A percentile compares a stretch with the other conserved stretches of the same genome.
Evolutionary conservation across 352 stramenopile species (phyloP).

Genomic region (Phytophthora vignae): DNA sequence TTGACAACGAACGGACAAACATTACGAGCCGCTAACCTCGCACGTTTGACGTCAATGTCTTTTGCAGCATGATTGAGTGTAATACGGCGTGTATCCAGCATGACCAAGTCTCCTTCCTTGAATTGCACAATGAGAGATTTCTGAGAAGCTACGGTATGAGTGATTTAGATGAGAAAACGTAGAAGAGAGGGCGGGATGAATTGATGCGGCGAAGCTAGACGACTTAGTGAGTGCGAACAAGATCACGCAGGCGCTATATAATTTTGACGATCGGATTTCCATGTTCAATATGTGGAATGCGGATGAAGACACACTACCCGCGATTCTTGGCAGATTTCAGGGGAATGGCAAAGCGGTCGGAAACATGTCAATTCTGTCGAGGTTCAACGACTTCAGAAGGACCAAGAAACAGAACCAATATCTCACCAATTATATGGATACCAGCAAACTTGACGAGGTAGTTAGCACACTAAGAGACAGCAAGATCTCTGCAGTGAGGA

Average conservation of each 20-base stretch:
- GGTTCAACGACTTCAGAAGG: slow-evolving; percentile 13
- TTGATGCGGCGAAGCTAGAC: slow-evolving; percentile 4
- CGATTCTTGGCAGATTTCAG: neutral
- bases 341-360: neutral
- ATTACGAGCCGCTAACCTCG: too few relatives aligned
- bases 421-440: slow-evolving; percentile 1
- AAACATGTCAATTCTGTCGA: slow-evolving; percentile 7
- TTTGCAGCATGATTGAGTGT: too few relatives aligned
- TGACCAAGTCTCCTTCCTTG: too few relatives aligned
- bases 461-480: neutral
- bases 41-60: too few relatives aligned
- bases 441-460: slow-evolving; percentile 8
- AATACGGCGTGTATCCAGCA: too few relatives aligned
- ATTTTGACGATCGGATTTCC: neutral
- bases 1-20: too few relatives aligned
- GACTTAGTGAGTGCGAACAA: slow-evolving; percentile 8
- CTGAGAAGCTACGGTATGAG: too few relatives aligned
- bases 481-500: too few relatives aligned
- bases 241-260: neutral
- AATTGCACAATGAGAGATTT: too few relatives aligned
- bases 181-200: too few relatives aligned
- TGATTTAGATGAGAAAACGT: too few relatives aligned
- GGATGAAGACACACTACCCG: neutral
- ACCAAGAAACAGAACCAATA: neutral
- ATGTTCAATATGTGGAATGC: slow-evolving; percentile 12